Percentiles rank a stretch among this genome's conserved stretches.
Conservation (phyloP, 805 yeast genomes). For the Cyberlindnera saturnus region DNA sequence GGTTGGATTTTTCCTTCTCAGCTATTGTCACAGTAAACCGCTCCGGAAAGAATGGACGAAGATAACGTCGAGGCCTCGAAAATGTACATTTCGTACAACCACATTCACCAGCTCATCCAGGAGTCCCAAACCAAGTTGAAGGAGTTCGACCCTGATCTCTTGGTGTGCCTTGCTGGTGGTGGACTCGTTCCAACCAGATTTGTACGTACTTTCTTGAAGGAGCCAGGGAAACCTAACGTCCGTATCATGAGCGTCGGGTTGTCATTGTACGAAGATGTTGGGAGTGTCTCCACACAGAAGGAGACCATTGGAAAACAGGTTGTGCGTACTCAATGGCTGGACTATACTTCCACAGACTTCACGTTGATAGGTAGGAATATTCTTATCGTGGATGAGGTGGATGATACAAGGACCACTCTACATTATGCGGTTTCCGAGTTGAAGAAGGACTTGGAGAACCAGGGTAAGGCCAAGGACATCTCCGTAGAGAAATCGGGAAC, state of each 20-base stretch:
- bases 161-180: conserved; percentile 96
- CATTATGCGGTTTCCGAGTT: conserved; percentile 74
- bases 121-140: conserved; percentile 56
- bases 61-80: conserved; percentile 30
- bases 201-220: conserved; percentile 85
- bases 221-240: conserved; percentile 80
- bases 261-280: conserved; percentile 82
- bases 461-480: conserved; percentile 47
- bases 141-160: conserved; percentile 76
- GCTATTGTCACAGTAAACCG: background rate
- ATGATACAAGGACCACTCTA: conserved; percentile 79
- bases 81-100: conserved; percentile 74
- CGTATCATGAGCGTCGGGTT: conserved; percentile 93
- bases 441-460: conserved; percentile 62
- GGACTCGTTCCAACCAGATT: conserved; percentile 98
- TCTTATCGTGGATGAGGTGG: conserved; percentile 77
- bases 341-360: conserved; percentile 54
- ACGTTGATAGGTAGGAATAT: conserved; percentile 65
- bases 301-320: conserved; percentile 64
- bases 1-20: too few species aligned
- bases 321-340: conserved; percentile 79
- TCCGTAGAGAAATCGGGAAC: conserved; percentile 39
- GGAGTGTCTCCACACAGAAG: conserved; percentile 48
- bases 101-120: conserved; percentile 71
- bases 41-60: conserved; percentile 12